A percentile compares a stretch with the other conserved stretches of the same genome.
phyloP scores from a whole-genome alignment of 805 yeast species.

The Yarrowia bubula region DNA sequence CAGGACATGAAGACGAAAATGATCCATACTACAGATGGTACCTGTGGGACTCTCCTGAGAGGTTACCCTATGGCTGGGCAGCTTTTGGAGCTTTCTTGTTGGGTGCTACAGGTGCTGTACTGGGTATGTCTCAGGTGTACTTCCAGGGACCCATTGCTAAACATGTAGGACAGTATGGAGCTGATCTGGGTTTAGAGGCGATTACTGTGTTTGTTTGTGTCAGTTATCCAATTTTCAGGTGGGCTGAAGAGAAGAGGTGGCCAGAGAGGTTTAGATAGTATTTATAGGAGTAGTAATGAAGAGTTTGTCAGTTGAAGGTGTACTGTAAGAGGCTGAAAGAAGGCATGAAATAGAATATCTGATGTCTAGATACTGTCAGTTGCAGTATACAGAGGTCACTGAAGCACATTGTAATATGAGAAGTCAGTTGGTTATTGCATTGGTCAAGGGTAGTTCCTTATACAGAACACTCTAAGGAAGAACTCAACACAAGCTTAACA shows the following conservation, averaged over 20 bases:
- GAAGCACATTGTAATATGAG: too few species aligned
- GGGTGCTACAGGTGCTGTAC: conserved; percentile 78
- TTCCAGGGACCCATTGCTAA: conserved; percentile 75
- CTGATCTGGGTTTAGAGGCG: conserved; percentile 81
- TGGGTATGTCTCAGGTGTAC: conserved; percentile 87
- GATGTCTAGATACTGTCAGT: too few species aligned
- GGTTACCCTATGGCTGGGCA: conserved; percentile 69
- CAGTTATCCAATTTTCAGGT: conserved; percentile 64
- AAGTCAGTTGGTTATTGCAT: too few species aligned
- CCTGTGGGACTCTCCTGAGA: conserved; percentile 63
- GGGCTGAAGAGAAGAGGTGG: conserved; percentile 53
- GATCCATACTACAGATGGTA: conserved; percentile 63
- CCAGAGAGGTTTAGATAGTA: conserved; percentile 8
- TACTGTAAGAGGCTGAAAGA: too few species aligned
- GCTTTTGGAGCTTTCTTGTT: conserved; percentile 61
- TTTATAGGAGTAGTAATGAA: not conserved
- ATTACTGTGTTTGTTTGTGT: conserved; percentile 51
- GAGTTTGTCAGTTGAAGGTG: too few species aligned
- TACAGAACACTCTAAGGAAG: too few species aligned
- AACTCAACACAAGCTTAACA: too few species aligned
- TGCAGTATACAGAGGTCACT: too few species aligned
- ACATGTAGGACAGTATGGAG: conserved; percentile 63
- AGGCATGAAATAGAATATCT: too few species aligned
- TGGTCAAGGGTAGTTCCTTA: too few species aligned
- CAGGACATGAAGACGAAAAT: conserved; percentile 33